phyloP scores from a whole-genome alignment of 2,329 filamentous ascomycete species.

The Aspergillus brasiliensis region DNA sequence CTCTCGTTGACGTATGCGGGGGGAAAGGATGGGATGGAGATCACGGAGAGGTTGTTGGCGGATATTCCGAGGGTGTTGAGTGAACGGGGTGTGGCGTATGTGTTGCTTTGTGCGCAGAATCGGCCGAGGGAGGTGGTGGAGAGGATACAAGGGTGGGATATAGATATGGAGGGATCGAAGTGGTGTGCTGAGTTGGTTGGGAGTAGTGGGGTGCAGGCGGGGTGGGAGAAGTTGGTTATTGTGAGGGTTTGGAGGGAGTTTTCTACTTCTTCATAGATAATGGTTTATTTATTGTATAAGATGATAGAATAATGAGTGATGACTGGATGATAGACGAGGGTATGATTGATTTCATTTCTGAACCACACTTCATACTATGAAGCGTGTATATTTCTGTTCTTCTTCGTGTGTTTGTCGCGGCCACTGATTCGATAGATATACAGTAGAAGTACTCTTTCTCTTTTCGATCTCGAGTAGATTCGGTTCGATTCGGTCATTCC shows the following conservation, averaged over 20 bases:
- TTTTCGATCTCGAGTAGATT: too few relatives aligned
- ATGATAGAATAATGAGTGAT: background rate
- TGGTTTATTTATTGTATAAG: background rate
- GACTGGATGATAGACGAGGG: too few relatives aligned
- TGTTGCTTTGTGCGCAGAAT: slow-evolving; percentile 90
- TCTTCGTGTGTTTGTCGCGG: too few relatives aligned
- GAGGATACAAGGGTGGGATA: slow-evolving; percentile 59
- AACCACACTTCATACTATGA: too few relatives aligned
- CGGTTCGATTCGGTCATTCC: too few relatives aligned
- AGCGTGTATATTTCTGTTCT: too few relatives aligned
- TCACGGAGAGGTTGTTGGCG: slow-evolving; percentile 75
- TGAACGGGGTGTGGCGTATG: slow-evolving; percentile 76
- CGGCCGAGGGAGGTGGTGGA: slow-evolving; percentile 73
- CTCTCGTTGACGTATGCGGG: slow-evolving; percentile 87
- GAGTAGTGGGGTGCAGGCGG: slow-evolving; percentile 80
- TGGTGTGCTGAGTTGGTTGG: slow-evolving; percentile 82
- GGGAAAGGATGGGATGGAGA: slow-evolving; percentile 89
- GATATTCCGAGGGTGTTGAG: slow-evolving; percentile 67
- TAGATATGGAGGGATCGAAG: slow-evolving; percentile 26
- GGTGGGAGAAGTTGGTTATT: slow-evolving; percentile 93
- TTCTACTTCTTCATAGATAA: background rate
- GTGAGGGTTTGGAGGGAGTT: slow-evolving; percentile 73
- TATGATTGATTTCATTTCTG: too few relatives aligned
- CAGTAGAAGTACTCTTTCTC: too few relatives aligned
- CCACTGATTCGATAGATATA: too few relatives aligned